Percentiles rank a stretch among this genome's conserved stretches.
Conservation (phyloP, 495 filamentous ascomycete genomes). For the Pyrenopolyporus hunteri region DNA sequence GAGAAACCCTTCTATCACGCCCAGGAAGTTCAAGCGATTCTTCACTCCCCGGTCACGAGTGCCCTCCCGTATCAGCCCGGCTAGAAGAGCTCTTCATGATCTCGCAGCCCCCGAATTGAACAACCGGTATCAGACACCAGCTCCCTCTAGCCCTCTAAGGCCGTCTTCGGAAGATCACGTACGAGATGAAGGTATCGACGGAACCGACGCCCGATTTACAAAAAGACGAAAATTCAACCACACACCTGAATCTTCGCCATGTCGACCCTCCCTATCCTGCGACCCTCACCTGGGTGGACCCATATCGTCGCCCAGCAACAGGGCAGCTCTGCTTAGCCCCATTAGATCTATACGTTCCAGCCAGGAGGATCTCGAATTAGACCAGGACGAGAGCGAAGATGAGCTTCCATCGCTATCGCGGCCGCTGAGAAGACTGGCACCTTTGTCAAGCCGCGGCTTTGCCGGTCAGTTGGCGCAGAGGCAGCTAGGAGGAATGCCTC, state of each 20-base stretch:
- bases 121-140: constrained; percentile 52
- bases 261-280: constrained; percentile 38
- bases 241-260: constrained; percentile 41
- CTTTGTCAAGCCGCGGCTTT: constrained; percentile 48
- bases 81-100: constrained; percentile 69
- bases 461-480: constrained; percentile 51
- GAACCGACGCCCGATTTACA: constrained; percentile 24
- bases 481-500: constrained; percentile 47
- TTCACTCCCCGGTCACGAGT: constrained; percentile 72
- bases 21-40: constrained; percentile 77
- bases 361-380: constrained; percentile 36
- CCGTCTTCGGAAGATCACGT: constrained; percentile 45
- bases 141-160: constrained; percentile 51
- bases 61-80: constrained; percentile 55
- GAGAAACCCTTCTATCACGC: constrained; percentile 65
- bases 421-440: constrained; percentile 35
- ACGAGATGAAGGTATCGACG: constrained; percentile 36
- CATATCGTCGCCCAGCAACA: constrained; percentile 26
- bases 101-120: constrained; percentile 71
- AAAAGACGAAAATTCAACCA: constrained; percentile 53
- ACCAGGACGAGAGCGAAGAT: constrained; percentile 43
- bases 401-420: constrained; percentile 21
- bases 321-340: constrained; percentile 44
- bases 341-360: constrained; percentile 44
- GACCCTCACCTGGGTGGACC: constrained; percentile 34